Evolutionary conservation across 768 basidiomycete species (phyloP).

Genomic region (Tephrocybe sp.): DNA sequence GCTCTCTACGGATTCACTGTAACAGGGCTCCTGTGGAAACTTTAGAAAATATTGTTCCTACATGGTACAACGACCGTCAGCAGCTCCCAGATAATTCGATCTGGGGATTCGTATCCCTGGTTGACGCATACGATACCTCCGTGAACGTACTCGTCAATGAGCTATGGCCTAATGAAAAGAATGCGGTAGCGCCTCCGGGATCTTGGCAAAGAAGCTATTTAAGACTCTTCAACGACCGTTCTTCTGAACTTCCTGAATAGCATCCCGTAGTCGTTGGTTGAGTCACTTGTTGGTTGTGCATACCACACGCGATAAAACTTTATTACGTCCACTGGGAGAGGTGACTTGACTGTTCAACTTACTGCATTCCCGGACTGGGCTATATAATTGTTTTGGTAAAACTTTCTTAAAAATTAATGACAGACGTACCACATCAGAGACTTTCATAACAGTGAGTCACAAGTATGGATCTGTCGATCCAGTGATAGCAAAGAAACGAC

Average conservation of each 20-base stretch:
- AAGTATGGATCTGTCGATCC: conserved; percentile 50
- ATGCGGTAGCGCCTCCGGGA: conserved; percentile 45
- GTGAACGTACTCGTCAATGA: conserved; percentile 50
- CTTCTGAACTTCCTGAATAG: conserved; percentile 41
- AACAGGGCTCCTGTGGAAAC: too few species aligned
- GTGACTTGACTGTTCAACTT: background rate
- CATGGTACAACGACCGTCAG: too few species aligned
- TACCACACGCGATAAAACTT: conserved; percentile 41
- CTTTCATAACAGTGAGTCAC: conserved; percentile 49
- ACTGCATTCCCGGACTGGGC: conserved; percentile 48
- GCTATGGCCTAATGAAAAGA: conserved; percentile 57
- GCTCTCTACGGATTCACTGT: too few species aligned
- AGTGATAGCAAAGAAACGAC: conserved; percentile 56
- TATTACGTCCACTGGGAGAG: background rate
- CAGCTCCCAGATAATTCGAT: too few species aligned
- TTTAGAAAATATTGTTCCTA: too few species aligned
- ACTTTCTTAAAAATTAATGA: background rate
- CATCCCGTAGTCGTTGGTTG: conserved; percentile 39
- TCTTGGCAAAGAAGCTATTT: conserved; percentile 58
- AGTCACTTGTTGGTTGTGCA: conserved; percentile 42
- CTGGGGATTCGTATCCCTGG: too few species aligned
- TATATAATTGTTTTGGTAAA: conserved; percentile 7
- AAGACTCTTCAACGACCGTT: background rate
- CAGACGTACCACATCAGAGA: conserved; percentile 37
- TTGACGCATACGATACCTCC: conserved; percentile 58